A percentile compares a stretch with the other conserved stretches of the same genome.
Conservation (phyloP, 2,329 filamentous ascomycete genomes). For the Fusarium agapanthi region DNA sequence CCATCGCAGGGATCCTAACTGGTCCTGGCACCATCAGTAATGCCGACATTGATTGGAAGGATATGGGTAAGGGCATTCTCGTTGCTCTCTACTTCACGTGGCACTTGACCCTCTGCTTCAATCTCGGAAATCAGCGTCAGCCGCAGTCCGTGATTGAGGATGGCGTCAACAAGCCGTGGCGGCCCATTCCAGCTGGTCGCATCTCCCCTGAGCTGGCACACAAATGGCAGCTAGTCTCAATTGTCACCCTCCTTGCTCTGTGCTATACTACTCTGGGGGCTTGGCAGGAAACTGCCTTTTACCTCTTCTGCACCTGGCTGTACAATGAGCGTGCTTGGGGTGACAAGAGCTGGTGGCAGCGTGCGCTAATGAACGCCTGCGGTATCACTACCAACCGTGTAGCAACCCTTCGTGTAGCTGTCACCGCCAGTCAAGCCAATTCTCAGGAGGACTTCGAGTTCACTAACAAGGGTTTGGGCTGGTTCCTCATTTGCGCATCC, state of each 20-base stretch:
- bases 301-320: slow-evolving; percentile 46
- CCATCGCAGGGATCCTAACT: slow-evolving; percentile 25
- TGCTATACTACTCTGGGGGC: slow-evolving; percentile 33
- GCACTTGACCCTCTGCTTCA: slow-evolving; percentile 43
- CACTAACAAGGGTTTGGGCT: slow-evolving; percentile 24
- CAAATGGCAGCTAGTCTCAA: slow-evolving; percentile 34
- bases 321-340: slow-evolving; percentile 52
- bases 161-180: slow-evolving; percentile 52
- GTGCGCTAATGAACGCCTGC: slow-evolving; percentile 33
- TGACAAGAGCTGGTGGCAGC: slow-evolving; percentile 43
- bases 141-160: slow-evolving; percentile 49
- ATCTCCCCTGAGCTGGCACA: slow-evolving; percentile 40
- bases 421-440: slow-evolving; percentile 6
- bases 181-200: slow-evolving; percentile 42
- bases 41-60: slow-evolving; percentile 10
- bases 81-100: slow-evolving; percentile 35
- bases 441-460: slow-evolving; percentile 9
- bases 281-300: slow-evolving; percentile 43
- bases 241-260: slow-evolving; percentile 35
- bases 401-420: slow-evolving; percentile 25
- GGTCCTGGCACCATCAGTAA: slow-evolving; percentile 24
- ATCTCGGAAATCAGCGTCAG: slow-evolving; percentile 51
- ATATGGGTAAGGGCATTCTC: slow-evolving; percentile 31
- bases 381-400: slow-evolving; percentile 36
- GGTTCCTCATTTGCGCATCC: slow-evolving; percentile 28